phyloP scores from a whole-genome alignment of 805 yeast species.

The Jamesozyma spencerorum region DNA sequence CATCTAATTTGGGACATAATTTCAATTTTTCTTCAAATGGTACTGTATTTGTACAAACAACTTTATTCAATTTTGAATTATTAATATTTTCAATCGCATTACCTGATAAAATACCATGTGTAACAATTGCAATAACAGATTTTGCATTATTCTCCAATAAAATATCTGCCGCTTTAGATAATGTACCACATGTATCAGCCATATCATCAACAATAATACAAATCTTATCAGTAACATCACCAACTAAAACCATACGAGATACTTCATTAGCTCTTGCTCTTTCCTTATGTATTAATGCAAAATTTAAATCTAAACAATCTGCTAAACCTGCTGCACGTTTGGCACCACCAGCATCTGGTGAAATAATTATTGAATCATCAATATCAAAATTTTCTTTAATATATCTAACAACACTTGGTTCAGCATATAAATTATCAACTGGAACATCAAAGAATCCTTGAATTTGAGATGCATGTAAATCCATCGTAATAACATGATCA shows the following conservation, averaged over 20 bases:
- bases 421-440: slow-evolving; percentile 79
- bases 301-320: slow-evolving; percentile 66
- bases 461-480: slow-evolving; percentile 75
- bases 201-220: slow-evolving; percentile 78
- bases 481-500: slow-evolving; percentile 80
- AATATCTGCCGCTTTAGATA: slow-evolving; percentile 76
- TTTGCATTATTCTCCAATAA: slow-evolving; percentile 58
- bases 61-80: slow-evolving; percentile 53
- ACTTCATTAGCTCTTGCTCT: slow-evolving; percentile 78
- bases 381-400: slow-evolving; percentile 52
- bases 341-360: slow-evolving; percentile 89
- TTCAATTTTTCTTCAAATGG: slow-evolving; percentile 59
- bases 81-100: slow-evolving; percentile 64
- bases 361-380: slow-evolving; percentile 60
- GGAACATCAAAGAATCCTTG: slow-evolving; percentile 80
- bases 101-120: slow-evolving; percentile 76
- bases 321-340: slow-evolving; percentile 79
- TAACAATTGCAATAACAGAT: slow-evolving; percentile 70
- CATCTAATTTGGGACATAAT: slow-evolving; percentile 48
- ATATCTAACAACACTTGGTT: slow-evolving; percentile 69
- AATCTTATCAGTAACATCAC: slow-evolving; percentile 67
- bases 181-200: slow-evolving; percentile 89
- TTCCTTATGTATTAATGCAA: slow-evolving; percentile 78
- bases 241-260: slow-evolving; percentile 74
- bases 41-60: slow-evolving; percentile 72